These are phyloP conservation scores for Umbelopsis ramanniana DNA, from an alignment of 192 early-diverging fungal genomes.

Conservation along the genomic window DNA sequence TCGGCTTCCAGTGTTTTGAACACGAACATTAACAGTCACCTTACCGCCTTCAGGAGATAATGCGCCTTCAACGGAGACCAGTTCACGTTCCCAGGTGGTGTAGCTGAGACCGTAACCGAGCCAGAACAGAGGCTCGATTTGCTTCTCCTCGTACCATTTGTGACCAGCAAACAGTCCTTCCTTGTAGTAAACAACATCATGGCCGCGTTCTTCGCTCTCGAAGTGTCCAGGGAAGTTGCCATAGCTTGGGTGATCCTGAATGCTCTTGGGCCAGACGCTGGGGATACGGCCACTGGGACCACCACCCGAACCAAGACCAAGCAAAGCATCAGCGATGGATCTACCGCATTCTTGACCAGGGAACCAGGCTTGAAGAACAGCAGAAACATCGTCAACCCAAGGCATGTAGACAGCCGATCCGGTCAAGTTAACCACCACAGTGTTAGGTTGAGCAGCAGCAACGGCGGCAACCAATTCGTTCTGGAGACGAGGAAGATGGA, in stretches of 20 bases:
- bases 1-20: constrained; percentile 23
- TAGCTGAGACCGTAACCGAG: constrained; percentile 22
- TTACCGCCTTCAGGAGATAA: neutral
- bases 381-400: constrained; percentile 32
- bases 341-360: constrained; percentile 59
- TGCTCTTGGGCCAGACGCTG: constrained; percentile 52
- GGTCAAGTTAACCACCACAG: constrained; percentile 25
- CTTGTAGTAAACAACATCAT: constrained; percentile 4
- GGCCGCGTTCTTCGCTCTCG: neutral
- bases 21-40: constrained; percentile 1
- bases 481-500: constrained; percentile 17
- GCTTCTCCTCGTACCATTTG: constrained; percentile 31
- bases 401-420: constrained; percentile 31
- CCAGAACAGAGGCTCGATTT: constrained; percentile 34
- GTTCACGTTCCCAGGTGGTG: constrained; percentile 7
- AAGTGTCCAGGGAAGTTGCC: constrained; percentile 17
- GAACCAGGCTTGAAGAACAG: constrained; percentile 50
- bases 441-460: constrained; percentile 6
- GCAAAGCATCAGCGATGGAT: constrained; percentile 58
- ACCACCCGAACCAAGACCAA: constrained; percentile 45
- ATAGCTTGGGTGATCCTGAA: constrained; percentile 40
- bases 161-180: constrained; percentile 29
- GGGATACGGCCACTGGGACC: constrained; percentile 56
- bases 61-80: neutral
- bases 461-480: constrained; percentile 22